A percentile compares a stretch with the other conserved stretches of the same genome.
These are phyloP conservation scores for Myriosclerotinia curreyana DNA, from an alignment of 2,329 filamentous ascomycete species.

Conservation along the genomic window DNA sequence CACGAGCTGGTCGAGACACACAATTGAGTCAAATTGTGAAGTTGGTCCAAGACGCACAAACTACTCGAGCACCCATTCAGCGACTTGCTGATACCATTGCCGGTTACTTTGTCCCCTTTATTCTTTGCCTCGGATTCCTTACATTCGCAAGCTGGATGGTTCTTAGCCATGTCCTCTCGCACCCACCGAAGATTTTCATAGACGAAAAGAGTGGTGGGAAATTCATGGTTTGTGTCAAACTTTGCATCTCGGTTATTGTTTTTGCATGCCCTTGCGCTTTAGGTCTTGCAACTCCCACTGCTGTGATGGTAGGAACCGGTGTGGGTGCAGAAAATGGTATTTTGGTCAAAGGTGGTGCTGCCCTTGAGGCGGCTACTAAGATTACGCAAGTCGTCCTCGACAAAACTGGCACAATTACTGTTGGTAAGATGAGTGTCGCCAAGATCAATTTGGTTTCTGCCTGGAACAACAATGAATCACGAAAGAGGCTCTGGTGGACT, in stretches of 20 bases:
- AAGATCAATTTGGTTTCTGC: slow-evolving; percentile 61
- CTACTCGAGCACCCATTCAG: slow-evolving; percentile 89
- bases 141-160: slow-evolving; percentile 96
- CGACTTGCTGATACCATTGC: slow-evolving; percentile 86
- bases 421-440: slow-evolving; percentile 93
- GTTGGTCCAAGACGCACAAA: slow-evolving; percentile 96
- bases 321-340: slow-evolving; percentile 94
- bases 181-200: slow-evolving; percentile 87
- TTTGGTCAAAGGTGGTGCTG: slow-evolving; percentile 93
- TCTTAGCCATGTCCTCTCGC: slow-evolving; percentile 76
- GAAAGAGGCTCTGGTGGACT: slow-evolving; percentile 86
- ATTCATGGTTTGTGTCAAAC: slow-evolving; percentile 93
- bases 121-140: slow-evolving; percentile 75
- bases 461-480: slow-evolving; percentile 69
- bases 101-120: slow-evolving; percentile 89
- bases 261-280: slow-evolving; percentile 97
- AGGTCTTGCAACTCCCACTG: slow-evolving; percentile 92
- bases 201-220: slow-evolving; percentile 79
- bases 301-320: slow-evolving; percentile 98
- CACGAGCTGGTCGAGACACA: slow-evolving; percentile 87
- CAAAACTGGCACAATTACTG: slow-evolving; percentile 92
- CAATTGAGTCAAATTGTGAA: slow-evolving; percentile 98
- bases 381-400: slow-evolving; percentile 88
- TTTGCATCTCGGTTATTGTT: slow-evolving; percentile 97
- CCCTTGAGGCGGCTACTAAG: slow-evolving; percentile 85